Evolutionary conservation across 2,329 filamentous ascomycete genomes (phyloP).

Genomic region (Juglanconis oblonga): DNA sequence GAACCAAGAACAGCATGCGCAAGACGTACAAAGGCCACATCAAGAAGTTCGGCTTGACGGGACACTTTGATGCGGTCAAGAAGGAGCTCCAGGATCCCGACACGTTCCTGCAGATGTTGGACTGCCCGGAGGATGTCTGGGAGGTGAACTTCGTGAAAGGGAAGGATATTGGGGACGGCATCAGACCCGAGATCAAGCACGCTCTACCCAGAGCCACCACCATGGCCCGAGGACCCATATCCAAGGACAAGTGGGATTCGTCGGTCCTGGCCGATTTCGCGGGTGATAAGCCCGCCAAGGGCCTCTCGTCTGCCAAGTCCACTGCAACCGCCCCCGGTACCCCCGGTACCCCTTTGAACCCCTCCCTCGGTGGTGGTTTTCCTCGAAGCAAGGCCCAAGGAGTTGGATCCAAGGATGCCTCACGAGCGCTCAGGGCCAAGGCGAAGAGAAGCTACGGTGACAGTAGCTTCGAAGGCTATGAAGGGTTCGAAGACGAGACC

Average conservation of each 20-base stretch:
- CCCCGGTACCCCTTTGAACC: conserved; percentile 49
- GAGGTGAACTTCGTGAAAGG: conserved; percentile 51
- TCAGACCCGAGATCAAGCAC: conserved; percentile 42
- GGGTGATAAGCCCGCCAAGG: conserved; percentile 38
- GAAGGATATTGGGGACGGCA: conserved; percentile 52
- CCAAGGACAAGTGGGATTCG: conserved; percentile 54
- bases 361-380: conserved; percentile 24
- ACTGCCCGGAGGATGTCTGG: conserved; percentile 55
- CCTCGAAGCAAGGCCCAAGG: conserved; percentile 38
- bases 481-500: conserved; percentile 55
- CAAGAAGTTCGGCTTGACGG: conserved; percentile 59
- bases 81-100: conserved; percentile 50
- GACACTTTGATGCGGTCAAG: conserved; percentile 59
- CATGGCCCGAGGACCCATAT: conserved; percentile 56
- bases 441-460: conserved; percentile 77
- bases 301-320: conserved; percentile 40
- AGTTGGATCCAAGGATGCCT: conserved; percentile 40
- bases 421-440: conserved; percentile 60
- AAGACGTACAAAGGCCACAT: conserved; percentile 70
- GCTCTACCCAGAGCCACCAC: conserved; percentile 50
- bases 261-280: conserved; percentile 57
- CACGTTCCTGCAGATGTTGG: conserved; percentile 51
- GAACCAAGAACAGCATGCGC: conserved; percentile 64
- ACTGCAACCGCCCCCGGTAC: conserved; percentile 55
- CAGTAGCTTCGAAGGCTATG: conserved; percentile 47